phyloP scores from a whole-genome alignment of 2,329 filamentous ascomycete species.

The Verticillium nonalfalfae region DNA sequence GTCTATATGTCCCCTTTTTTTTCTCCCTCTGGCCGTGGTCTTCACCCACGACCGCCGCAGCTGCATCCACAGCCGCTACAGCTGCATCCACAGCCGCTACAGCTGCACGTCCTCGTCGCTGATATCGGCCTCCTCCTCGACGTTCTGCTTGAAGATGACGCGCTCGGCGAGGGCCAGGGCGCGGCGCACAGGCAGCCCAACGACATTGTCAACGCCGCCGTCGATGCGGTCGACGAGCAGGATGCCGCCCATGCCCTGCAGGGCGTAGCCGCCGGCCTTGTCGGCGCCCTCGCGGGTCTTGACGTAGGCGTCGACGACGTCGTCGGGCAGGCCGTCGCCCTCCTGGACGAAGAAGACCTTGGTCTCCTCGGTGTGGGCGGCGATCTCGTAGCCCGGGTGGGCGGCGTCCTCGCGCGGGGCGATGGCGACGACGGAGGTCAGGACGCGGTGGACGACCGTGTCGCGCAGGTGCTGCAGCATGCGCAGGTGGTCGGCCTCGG shows the following conservation, averaged over 20 bases:
- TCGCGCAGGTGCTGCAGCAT: constrained; percentile 84
- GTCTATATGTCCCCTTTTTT: neutral
- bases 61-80: too few species aligned
- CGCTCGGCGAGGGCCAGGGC: constrained; percentile 80
- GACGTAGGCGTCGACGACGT: constrained; percentile 74
- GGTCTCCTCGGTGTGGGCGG: constrained; percentile 83
- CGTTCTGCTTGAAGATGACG: constrained; percentile 70
- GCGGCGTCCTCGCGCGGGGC: constrained; percentile 73
- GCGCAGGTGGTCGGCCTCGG: constrained; percentile 70
- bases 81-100: neutral
- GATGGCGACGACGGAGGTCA: constrained; percentile 80
- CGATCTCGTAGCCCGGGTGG: constrained; percentile 79
- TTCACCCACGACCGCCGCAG: too few species aligned
- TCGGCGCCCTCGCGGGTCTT: constrained; percentile 86
- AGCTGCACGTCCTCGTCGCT: constrained; percentile 35
- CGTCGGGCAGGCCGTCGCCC: constrained; percentile 57
- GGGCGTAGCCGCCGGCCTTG: constrained; percentile 92
- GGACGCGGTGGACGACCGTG: constrained; percentile 70
- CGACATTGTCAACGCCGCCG: constrained; percentile 87
- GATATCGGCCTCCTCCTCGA: constrained; percentile 47
- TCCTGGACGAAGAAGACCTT: constrained; percentile 76
- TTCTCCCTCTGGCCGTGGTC: neutral
- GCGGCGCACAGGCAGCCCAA: constrained; percentile 77
- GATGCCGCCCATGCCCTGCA: constrained; percentile 83
- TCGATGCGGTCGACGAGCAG: constrained; percentile 85